These are phyloP conservation scores for Catunica adiposa DNA, from an alignment of 2,329 filamentous ascomycete genomes.

Conservation along the genomic window DNA sequence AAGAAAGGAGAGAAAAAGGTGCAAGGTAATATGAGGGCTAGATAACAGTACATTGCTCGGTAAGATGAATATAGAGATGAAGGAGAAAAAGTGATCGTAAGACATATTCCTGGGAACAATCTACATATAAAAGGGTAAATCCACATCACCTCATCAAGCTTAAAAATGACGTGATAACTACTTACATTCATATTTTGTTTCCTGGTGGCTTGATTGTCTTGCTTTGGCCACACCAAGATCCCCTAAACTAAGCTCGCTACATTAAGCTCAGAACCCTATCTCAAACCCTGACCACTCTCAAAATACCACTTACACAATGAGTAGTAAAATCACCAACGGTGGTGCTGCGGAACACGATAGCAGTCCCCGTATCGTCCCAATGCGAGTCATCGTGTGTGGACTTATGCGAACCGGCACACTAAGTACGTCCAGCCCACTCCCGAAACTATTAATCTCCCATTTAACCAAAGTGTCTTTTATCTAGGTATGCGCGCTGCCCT, in stretches of 20 bases:
- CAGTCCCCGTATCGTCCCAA: conserved; percentile 21
- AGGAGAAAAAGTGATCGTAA: too few relatives aligned
- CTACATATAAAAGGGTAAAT: conserved; percentile 8
- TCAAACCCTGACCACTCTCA: background rate
- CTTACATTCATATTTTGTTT: background rate
- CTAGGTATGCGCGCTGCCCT: conserved; percentile 23
- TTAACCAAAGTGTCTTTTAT: background rate
- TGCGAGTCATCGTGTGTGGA: conserved; percentile 26
- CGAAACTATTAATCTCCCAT: background rate
- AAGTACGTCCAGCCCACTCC: conserved; percentile 19
- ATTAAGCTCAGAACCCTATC: background rate
- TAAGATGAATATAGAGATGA: too few relatives aligned
- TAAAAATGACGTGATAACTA: conserved; percentile 3
- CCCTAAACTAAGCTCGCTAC: background rate
- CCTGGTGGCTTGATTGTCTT: background rate
- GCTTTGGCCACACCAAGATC: too few relatives aligned
- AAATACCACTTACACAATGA: conserved; percentile 1
- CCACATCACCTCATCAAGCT: conserved; percentile 4
- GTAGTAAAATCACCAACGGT: conserved; percentile 10
- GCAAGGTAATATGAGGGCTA: too few relatives aligned
- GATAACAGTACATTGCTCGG: too few relatives aligned
- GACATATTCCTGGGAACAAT: background rate
- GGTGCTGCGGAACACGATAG: conserved; percentile 11
- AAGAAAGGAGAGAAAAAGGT: too few relatives aligned
- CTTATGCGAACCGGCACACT: conserved; percentile 25